Evolutionary conservation across 2,329 filamentous ascomycete genomes (phyloP), one percentile per base, ranked within the genome.

Genomic region (Monosporascus sp.): DNA sequence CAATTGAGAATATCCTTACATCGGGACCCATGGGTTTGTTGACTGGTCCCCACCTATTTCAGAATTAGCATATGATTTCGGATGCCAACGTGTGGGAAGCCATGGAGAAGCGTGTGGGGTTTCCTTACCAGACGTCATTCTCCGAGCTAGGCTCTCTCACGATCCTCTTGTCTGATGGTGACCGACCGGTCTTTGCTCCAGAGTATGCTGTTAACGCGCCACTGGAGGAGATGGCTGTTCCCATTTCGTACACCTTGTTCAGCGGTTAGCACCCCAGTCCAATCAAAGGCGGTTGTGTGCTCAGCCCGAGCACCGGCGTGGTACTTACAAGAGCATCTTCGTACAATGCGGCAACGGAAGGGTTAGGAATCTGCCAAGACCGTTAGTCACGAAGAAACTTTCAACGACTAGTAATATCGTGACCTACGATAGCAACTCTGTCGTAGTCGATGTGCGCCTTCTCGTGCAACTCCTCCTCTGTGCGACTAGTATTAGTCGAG

Each of bases 371-470:
- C 82, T 85, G 57, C 49, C 37, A 27, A 52, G 24, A 18, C 50
- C 50, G 58, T 69, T 53, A 69, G 52, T 48, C 35, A 27, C 27
- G 35, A 14, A 47, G 15, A 53, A 43, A 52, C 49, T 38, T 46
- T 47, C 31, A 38, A 54, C 50, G 43, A 37, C 37, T 39, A 27
- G 25, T 25, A 31, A 38, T 25, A 50, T 20, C 24, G 25, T 14
- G 43, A 71, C 89, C 73, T 82, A 96, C 92, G 80, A 99, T 99
- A 59, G 94, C 90, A 68, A 99, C 94, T 70, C 91, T 89, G 76
- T 97, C 89, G 73, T 97, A 99, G 82, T 99, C 94, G 70, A 99
- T 99, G 82, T 99, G 93, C 63, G 94, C 94, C 70, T 88, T 91
- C 75, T 97, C 90, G 75, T 97, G 92, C 57, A 99, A 88, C 73